Evolutionary conservation across 441 rosid species (phyloP).

Genomic region (Omphalea diandra): DNA sequence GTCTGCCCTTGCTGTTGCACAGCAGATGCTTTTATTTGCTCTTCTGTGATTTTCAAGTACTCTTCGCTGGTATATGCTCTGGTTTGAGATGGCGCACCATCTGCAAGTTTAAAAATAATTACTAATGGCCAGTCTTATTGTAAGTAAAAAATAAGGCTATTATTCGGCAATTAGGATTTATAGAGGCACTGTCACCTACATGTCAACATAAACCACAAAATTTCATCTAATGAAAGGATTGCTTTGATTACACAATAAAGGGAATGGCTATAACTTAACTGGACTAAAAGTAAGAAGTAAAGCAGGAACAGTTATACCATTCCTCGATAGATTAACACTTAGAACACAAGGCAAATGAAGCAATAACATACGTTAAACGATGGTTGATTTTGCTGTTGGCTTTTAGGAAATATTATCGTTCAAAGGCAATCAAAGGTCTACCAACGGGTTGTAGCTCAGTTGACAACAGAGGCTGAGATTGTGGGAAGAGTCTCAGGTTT

Average conservation of each 20-base stretch:
- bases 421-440: too few species aligned
- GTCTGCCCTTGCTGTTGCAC: too few species aligned
- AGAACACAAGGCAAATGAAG: neutral
- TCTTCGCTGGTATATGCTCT: conserved; percentile 70
- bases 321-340: too few species aligned
- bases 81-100: conserved; percentile 45
- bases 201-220: neutral
- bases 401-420: neutral
- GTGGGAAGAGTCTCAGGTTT: too few species aligned
- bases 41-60: conserved; percentile 73
- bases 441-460: too few species aligned
- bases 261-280: neutral
- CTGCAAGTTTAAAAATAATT: conserved; percentile 35
- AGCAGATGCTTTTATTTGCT: conserved; percentile 64
- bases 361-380: neutral
- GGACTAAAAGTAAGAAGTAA: neutral
- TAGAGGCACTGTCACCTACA: neutral
- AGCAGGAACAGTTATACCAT: neutral
- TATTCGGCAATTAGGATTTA: neutral
- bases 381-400: conserved; percentile 1
- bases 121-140: conserved; percentile 1
- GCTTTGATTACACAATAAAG: neutral
- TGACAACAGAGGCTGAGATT: too few species aligned
- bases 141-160: neutral
- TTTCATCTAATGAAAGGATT: neutral